Conservation (phyloP, 2,329 filamentous ascomycete genomes). For the Ophiostoma piceae region DNA sequence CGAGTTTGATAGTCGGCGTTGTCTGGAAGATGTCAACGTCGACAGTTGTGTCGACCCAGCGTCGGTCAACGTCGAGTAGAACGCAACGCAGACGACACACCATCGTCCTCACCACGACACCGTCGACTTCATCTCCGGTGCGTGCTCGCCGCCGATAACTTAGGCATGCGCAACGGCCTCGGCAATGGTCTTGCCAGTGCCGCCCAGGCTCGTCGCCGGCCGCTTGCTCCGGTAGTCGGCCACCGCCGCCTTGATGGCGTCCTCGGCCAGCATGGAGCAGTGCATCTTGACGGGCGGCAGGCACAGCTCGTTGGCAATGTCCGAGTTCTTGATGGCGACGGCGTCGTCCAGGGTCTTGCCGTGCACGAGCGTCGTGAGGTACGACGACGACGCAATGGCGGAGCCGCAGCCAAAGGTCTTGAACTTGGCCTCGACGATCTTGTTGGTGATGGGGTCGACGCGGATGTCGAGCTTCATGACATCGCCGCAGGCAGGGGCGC, state of each 20-base stretch:
- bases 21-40: too few species aligned
- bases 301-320: constrained; percentile 95
- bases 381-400: constrained; percentile 90
- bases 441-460: constrained; percentile 81
- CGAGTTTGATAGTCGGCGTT: too few species aligned
- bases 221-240: constrained; percentile 90
- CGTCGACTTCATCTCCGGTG: neutral
- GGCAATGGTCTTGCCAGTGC: constrained; percentile 45
- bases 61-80: too few species aligned
- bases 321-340: constrained; percentile 86
- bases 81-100: neutral
- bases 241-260: constrained; percentile 88
- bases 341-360: constrained; percentile 97
- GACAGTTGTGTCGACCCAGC: too few species aligned
- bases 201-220: constrained; percentile 74
- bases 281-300: constrained; percentile 87
- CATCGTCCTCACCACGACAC: neutral
- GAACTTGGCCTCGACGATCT: constrained; percentile 92
- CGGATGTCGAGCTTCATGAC: constrained; percentile 94
- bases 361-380: constrained; percentile 78
- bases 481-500: constrained; percentile 86
- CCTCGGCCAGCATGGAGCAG: constrained; percentile 88
- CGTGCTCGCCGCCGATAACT: neutral
- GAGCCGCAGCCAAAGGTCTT: constrained; percentile 96
- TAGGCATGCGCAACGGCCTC: constrained; percentile 24